Conservation (phyloP, 2,329 filamentous ascomycete genomes). For the Rhexocercosporidium sp. region DNA sequence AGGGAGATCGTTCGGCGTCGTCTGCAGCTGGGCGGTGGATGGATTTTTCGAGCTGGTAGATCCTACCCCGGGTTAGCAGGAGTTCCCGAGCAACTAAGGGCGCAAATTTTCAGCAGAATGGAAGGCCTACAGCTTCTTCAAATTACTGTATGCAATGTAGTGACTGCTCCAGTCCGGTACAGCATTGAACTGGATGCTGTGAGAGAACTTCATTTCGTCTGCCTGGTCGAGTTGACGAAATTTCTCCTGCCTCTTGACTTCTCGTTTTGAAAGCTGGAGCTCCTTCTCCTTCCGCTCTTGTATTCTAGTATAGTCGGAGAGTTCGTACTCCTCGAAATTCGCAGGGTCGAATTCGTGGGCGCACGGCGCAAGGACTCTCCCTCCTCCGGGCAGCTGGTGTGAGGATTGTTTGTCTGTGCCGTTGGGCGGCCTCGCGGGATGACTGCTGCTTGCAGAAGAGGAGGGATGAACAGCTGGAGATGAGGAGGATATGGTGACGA, state of each 20-base stretch:
- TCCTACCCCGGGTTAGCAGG: slow-evolving; percentile 56
- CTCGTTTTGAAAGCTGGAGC: slow-evolving; percentile 16
- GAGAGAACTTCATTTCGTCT: slow-evolving; percentile 99
- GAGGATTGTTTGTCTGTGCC: slow-evolving; percentile 23
- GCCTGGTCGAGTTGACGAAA: slow-evolving; percentile 71
- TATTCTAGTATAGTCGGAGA: slow-evolving; percentile 37
- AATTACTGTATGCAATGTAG: slow-evolving; percentile 97
- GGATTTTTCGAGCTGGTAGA: slow-evolving; percentile 92
- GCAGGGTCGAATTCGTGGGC: slow-evolving; percentile 12
- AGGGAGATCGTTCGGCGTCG: slow-evolving; percentile 84
- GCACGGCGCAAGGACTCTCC: slow-evolving; percentile 22
- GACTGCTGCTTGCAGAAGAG: slow-evolving; percentile 26
- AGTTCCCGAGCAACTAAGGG: background rate
- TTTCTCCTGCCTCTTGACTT: slow-evolving; percentile 63
- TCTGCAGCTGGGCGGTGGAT: slow-evolving; percentile 64
- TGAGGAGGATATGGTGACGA: slow-evolving; percentile 36
- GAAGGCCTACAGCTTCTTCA: slow-evolving; percentile 88
- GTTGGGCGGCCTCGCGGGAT: slow-evolving; percentile 7
- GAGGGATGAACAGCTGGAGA: slow-evolving; percentile 29
- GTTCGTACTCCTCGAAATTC: slow-evolving; percentile 40
- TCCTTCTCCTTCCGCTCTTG: slow-evolving; percentile 20
- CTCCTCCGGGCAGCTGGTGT: slow-evolving; percentile 35
- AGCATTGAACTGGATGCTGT: slow-evolving; percentile 99
- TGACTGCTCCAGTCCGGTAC: slow-evolving; percentile 99
- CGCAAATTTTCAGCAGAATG: background rate